Percentiles rank a stretch among this genome's conserved stretches.
phyloP scores from a whole-genome alignment of 192 early-diverging fungal genomes.

The Backusella tarrabulga region DNA sequence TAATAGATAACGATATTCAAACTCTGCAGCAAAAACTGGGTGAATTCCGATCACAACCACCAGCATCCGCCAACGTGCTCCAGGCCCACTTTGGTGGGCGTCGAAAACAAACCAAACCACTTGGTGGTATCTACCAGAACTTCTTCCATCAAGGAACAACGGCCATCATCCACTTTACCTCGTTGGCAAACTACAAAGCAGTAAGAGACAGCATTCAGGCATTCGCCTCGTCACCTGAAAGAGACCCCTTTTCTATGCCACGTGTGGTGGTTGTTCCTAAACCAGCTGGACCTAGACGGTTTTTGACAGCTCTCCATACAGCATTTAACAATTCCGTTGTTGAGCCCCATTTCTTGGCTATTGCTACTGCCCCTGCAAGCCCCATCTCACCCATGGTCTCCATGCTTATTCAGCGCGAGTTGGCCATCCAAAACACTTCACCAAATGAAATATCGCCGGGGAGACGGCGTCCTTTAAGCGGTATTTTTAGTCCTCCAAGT shows the following conservation, averaged over 20 bases:
- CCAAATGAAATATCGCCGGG: not conserved
- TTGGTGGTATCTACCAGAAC: constrained; percentile 4
- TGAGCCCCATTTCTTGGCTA: constrained; percentile 51
- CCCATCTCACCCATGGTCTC: constrained; percentile 1
- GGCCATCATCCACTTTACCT: constrained; percentile 58
- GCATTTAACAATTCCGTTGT: constrained; percentile 51
- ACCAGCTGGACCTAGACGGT: constrained; percentile 58
- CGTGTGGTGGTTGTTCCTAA: constrained; percentile 61
- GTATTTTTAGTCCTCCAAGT: constrained; percentile 6
- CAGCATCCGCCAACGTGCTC: constrained; percentile 10
- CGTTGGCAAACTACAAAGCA: constrained; percentile 49
- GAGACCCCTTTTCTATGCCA: constrained; percentile 33
- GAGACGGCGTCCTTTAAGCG: not conserved
- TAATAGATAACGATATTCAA: constrained; percentile 58
- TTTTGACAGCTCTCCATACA: constrained; percentile 57
- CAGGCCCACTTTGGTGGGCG: constrained; percentile 12
- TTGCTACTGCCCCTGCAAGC: constrained; percentile 52
- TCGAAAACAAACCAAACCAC: constrained; percentile 17
- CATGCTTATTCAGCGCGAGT: not conserved
- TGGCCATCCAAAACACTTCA: not conserved
- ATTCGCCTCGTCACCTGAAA: constrained; percentile 14
- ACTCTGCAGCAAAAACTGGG: constrained; percentile 46
- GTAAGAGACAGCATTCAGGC: constrained; percentile 47
- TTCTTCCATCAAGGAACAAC: constrained; percentile 40
- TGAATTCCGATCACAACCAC: constrained; percentile 34